Evolutionary conservation across 164 flowering plant genomes (phyloP), one percentile per base, ranked within the genome.

Genomic region (Stephania japonica): DNA sequence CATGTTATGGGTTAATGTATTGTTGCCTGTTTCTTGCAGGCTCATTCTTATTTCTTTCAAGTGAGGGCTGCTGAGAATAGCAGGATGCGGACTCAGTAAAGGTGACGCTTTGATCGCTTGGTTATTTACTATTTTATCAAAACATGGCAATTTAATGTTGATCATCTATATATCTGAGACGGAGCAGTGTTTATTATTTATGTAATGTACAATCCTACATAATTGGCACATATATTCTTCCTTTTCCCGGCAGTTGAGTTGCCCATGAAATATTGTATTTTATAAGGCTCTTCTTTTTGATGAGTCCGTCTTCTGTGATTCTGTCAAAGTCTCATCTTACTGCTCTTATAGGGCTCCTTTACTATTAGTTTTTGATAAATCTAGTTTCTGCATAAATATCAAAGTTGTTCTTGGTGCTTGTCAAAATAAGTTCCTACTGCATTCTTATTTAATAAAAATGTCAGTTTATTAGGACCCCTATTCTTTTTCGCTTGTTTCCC

Each of bases 61-160:
- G 89, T 87, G 75, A 86, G 85, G 70, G 80, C 80, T 70, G 89
- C 91, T 1, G 89, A 87, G 80, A 86, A 80, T 73, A 85, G 86
- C 86, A 79, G 89, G 80, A 83, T 80, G 81, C 81, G 89, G 65
- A 76, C 86, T 1, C 84, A 85, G 67, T 86, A 77, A 76, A 56
- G 42, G 25, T n/a, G 26, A 14, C 16, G 0, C 1, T 11, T 43
- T 7, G 27, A 16, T 5, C 7, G 10, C 18, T 32, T 4, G 13
- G 12, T 12, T 16, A 47, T 47, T 47, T 47, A 47, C 16, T 16
- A 47, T 47, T 47, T 44, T 47, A 47, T 47, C 14, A 47, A 47
- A 47, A 47, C 53, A 47, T 47, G 53, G 11, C 53, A 11, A 11
- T 47, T 7, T 12, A 3, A 47, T 47, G 53, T 47, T 47, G 53